A percentile compares a stretch with the other conserved stretches of the same genome.
Evolutionary conservation across 2,329 filamentous ascomycete species (phyloP).

Genomic region (Lachnellula arida): DNA sequence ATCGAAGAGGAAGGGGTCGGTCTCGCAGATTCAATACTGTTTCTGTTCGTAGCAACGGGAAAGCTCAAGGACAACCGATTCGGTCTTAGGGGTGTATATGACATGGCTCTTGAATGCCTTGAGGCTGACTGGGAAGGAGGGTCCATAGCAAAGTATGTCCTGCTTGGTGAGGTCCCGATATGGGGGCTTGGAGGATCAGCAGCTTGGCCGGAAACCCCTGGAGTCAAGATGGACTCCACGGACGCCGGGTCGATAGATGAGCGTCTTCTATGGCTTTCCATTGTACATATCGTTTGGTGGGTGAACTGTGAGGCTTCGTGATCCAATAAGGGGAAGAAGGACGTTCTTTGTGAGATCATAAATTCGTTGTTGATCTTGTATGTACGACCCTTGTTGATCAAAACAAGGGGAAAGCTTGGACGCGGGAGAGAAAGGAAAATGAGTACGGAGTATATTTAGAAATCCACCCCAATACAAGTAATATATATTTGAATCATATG

Average conservation of each 20-base stretch:
- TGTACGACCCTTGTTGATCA: conserved; percentile 18
- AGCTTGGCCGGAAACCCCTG: conserved; percentile 21
- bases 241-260: conserved; percentile 28
- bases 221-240: conserved; percentile 29
- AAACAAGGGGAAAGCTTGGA: conserved; percentile 15
- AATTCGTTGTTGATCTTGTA: conserved; percentile 15
- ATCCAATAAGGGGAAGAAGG: conserved; percentile 17
- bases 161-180: conserved; percentile 25
- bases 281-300: conserved; percentile 25
- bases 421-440: conserved; percentile 12
- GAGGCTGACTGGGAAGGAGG: conserved; percentile 19
- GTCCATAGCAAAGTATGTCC: conserved; percentile 22
- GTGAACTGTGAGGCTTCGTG: conserved; percentile 18
- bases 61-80: conserved; percentile 32
- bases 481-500: conserved; percentile 16
- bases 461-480: conserved; percentile 4
- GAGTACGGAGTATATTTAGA: conserved; percentile 19
- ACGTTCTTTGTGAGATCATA: conserved; percentile 23
- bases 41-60: conserved; percentile 26
- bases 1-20: conserved; percentile 29
- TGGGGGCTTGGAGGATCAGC: conserved; percentile 24
- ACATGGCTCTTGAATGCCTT: conserved; percentile 24
- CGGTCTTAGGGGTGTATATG: conserved; percentile 25
- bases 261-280: conserved; percentile 25
- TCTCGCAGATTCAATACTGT: conserved; percentile 22